phyloP scores from a whole-genome alignment of 495 filamentous ascomycete species.

The Penicillium dipodomyicola region DNA sequence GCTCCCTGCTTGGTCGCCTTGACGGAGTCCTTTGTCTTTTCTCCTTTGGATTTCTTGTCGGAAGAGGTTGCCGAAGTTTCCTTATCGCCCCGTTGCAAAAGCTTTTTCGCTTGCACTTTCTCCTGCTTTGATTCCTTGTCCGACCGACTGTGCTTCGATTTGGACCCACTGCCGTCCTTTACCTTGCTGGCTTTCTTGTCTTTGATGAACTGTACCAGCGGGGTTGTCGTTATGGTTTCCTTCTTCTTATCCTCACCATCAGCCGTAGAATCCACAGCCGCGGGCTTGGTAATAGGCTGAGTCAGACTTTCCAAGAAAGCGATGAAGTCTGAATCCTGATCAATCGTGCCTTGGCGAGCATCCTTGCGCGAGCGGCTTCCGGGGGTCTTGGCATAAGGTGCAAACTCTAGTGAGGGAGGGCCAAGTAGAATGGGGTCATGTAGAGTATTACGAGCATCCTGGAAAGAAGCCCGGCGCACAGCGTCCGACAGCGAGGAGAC shows the following conservation, averaged over 20 bases:
- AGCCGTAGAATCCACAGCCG: conserved; percentile 44
- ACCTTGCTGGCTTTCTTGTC: conserved; percentile 88
- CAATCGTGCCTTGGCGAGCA: conserved; percentile 87
- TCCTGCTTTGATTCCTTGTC: conserved; percentile 60
- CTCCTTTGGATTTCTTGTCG: conserved; percentile 54
- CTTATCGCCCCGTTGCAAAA: conserved; percentile 44
- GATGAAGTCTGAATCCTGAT: conserved; percentile 94
- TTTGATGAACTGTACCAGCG: conserved; percentile 82
- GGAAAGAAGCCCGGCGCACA: conserved; percentile 63
- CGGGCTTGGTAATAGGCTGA: conserved; percentile 62
- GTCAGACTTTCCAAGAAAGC: conserved; percentile 85
- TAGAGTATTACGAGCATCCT: conserved; percentile 68
- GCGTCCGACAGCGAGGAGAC: conserved; percentile 60
- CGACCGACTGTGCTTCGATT: conserved; percentile 58
- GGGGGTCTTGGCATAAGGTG: conserved; percentile 78
- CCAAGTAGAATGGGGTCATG: conserved; percentile 67
- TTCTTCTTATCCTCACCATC: conserved; percentile 56
- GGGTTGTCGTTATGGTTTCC: conserved; percentile 73
- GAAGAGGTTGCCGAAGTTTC: conserved; percentile 36
- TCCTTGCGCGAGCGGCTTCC: conserved; percentile 68
- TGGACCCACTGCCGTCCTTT: conserved; percentile 58
- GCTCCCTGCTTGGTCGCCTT: conserved; percentile 72
- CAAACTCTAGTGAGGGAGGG: conserved; percentile 75
- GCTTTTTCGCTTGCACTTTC: conserved; percentile 52
- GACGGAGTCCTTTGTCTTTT: conserved; percentile 68